phyloP scores from a whole-genome alignment of 176 grass and related monocot species.

The Carex myosuroides region DNA sequence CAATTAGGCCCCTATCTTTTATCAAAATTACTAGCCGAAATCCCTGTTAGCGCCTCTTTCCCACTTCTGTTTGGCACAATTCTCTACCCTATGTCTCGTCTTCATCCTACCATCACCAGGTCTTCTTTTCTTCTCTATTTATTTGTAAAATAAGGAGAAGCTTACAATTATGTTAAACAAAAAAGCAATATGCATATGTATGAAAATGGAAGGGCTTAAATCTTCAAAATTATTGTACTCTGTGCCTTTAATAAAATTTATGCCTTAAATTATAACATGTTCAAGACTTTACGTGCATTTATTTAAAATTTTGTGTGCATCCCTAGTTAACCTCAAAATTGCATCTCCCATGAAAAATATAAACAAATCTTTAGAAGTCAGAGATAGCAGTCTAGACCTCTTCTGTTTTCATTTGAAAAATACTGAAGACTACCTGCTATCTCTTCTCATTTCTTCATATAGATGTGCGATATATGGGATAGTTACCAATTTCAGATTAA shows the following conservation, averaged over 20 bases:
- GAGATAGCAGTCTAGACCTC: neutral
- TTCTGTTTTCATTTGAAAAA: neutral
- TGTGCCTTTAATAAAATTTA: neutral
- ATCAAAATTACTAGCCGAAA: conserved; percentile 86
- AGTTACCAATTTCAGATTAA: neutral
- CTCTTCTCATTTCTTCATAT: neutral
- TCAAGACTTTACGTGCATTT: too few species aligned
- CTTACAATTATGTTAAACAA: neutral
- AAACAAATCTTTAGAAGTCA: neutral
- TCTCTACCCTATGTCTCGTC: conserved; percentile 96
- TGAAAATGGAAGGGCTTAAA: neutral
- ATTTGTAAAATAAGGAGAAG: neutral
- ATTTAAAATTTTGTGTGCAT: neutral
- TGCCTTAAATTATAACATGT: neutral
- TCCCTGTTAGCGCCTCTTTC: conserved; percentile 82
- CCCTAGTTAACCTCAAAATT: neutral
- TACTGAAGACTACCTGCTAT: neutral
- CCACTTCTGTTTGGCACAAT: conserved; percentile 84
- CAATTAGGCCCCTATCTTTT: conserved; percentile 78
- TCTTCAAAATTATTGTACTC: neutral
- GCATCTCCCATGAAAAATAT: neutral
- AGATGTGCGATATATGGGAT: neutral
- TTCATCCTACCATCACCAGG: conserved; percentile 81
- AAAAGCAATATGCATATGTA: neutral
- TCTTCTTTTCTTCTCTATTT: conserved; percentile 25